Evolutionary conservation across 2,329 filamentous ascomycete species (phyloP), one percentile per base, ranked within the genome.

Genomic region (Chrysosporium keratinophilum): DNA sequence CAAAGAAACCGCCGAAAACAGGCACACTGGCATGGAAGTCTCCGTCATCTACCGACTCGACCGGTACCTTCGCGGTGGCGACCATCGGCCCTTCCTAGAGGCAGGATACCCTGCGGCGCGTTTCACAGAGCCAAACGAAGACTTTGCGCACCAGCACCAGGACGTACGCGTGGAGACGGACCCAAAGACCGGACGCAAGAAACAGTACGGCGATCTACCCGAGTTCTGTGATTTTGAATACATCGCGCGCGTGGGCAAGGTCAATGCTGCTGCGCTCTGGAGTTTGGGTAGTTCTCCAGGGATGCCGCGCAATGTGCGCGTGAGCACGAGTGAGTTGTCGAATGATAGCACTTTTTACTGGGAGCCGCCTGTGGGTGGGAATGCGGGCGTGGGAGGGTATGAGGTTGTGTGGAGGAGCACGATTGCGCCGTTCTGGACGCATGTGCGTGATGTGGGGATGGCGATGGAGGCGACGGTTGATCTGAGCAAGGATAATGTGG

Each of bases 391-490:
- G 34, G 54, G 48, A 6, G 54, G 54, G 7, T 55, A 55, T 52
- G 54, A 55, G 37, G 51, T 55, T 40, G 54, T 55, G 28, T 55
- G 54, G 54, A 47, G 54, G 17, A 55, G 54, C 54, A 55, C 54
- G 28, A 47, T 47, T 47, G 48, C 54, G 12, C 54, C 54, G n/a
- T 55, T 55, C 43, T 55, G 54, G 54, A 55, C 54, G 19, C 40
- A 55, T 47, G 42, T 46, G 20, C 42, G 41, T 17, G 54, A 55
- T 37, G 54, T 55, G 19, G 54, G 54, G 15, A 55, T 47, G 43
- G 48, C 35, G 23, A 49, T 23, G 33, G 48, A 47, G 31, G 54
- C 48, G 14, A 55, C 47, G 10, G 23, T 55, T 40, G 54, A 55
- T 12, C 15, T 55, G 40, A 55, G 54, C 23, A 55, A 55, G 43